A percentile compares a stretch with the other conserved stretches of the same genome.
Evolutionary conservation across 1,284 basidiomycete genomes (phyloP).

Genomic region (Exobasidium rhododendri): DNA sequence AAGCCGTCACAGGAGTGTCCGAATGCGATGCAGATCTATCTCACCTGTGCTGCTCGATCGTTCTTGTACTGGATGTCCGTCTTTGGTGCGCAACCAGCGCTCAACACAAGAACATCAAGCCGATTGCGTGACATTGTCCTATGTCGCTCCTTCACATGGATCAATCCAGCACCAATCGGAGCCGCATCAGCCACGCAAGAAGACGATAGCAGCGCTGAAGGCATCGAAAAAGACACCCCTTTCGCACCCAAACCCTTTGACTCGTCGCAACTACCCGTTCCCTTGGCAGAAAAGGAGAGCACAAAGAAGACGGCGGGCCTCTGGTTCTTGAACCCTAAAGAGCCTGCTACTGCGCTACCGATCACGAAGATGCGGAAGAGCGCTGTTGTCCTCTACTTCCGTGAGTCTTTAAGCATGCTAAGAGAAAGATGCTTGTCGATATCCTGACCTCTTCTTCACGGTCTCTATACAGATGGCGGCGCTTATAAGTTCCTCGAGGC

Average conservation of each 20-base stretch:
- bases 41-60: constrained; percentile 2
- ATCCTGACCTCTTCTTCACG: not conserved
- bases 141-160: constrained; percentile 10
- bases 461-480: constrained; percentile 46
- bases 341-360: no score
- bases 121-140: not conserved
- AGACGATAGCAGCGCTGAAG: no score
- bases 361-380: constrained; percentile 10
- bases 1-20: not conserved
- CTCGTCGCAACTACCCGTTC: not conserved
- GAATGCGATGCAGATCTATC: not conserved
- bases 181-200: no score
- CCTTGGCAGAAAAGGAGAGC: not conserved
- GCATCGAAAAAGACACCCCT: no score
- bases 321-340: constrained; percentile 5
- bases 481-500: constrained; percentile 48
- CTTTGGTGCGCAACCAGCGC: not conserved
- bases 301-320: constrained; percentile 3
- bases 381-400: constrained; percentile 49
- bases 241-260: no score
- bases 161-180: not conserved
- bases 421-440: not conserved
- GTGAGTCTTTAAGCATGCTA: not conserved
- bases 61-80: not conserved
- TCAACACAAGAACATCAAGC: not conserved